phyloP scores from a whole-genome alignment of 78 protist genomes.

The Pigoraptor vietnamica region DNA sequence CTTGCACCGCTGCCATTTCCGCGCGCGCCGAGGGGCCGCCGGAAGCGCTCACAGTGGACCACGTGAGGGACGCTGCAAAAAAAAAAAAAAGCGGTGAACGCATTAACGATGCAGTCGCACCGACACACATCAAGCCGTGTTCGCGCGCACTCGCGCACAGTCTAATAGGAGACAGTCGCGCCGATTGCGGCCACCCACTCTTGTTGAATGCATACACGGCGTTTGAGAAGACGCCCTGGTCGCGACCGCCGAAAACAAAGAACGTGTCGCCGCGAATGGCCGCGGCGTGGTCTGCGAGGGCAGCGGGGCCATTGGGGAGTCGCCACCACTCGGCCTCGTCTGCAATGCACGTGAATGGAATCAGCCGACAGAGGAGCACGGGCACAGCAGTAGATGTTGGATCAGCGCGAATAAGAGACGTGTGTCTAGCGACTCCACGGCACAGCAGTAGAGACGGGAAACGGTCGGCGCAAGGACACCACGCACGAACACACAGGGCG shows the following conservation, averaged over 20 bases:
- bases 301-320: neutral
- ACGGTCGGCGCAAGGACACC: too few species aligned
- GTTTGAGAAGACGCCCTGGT: neutral
- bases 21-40: neutral
- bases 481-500: too few species aligned
- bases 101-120: too few species aligned
- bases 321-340: neutral
- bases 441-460: too few species aligned
- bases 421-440: too few species aligned
- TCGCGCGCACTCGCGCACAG: too few species aligned
- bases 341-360: neutral
- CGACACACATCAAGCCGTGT: too few species aligned
- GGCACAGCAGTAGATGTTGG: neutral
- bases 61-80: neutral
- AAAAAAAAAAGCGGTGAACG: too few species aligned
- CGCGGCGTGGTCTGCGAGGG: neutral
- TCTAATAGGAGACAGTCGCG: too few species aligned
- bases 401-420: too few species aligned
- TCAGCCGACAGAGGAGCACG: neutral
- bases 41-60: neutral
- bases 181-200: neutral
- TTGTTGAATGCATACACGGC: neutral
- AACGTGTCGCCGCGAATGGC: neutral
- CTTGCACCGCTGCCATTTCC: neutral
- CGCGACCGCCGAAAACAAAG: neutral